A percentile compares a stretch with the other conserved stretches of the same genome.
Conservation (phyloP, 2,329 filamentous ascomycete genomes). For the Neofusicoccum umdonicola region DNA sequence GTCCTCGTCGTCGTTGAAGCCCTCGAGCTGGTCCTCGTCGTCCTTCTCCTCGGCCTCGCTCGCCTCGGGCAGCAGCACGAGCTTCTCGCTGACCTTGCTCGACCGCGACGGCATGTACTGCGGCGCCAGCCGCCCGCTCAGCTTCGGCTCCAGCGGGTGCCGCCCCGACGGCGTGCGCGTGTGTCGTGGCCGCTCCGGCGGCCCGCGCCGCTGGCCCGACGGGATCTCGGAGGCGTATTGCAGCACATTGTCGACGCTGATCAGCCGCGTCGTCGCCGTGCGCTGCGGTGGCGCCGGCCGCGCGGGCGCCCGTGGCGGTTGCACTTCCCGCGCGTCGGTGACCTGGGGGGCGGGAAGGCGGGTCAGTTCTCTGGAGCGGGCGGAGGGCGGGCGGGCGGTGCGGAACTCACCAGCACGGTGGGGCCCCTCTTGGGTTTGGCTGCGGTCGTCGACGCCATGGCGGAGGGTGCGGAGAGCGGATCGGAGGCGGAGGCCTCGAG, state of each 20-base stretch:
- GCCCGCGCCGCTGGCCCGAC: constrained; percentile 81
- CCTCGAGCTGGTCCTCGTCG: constrained; percentile 51
- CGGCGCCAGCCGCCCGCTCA: constrained; percentile 56
- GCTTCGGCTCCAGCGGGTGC: constrained; percentile 54
- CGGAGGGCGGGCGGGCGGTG: constrained; percentile 18
- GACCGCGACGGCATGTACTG: constrained; percentile 76
- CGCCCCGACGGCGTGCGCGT: constrained; percentile 50
- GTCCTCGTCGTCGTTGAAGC: constrained; percentile 60
- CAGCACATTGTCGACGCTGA: constrained; percentile 90
- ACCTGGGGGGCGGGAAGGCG: constrained; percentile 40
- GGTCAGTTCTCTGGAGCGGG: neutral
- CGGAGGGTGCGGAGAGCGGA: neutral
- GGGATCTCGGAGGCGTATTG: constrained; percentile 94
- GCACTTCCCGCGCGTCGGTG: constrained; percentile 55
- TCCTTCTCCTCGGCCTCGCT: constrained; percentile 44
- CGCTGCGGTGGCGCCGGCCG: constrained; percentile 36
- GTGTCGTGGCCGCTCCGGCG: constrained; percentile 51
- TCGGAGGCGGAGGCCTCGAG: neutral
- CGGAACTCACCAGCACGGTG: constrained; percentile 57
- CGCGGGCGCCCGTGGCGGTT: constrained; percentile 25
- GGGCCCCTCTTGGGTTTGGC: constrained; percentile 51
- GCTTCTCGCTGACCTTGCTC: constrained; percentile 92
- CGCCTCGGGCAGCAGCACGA: constrained; percentile 90
- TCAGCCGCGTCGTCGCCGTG: constrained; percentile 61
- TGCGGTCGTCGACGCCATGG: constrained; percentile 13